Base-by-base conservation (phyloP, 306 rosid genomes). In the Sophora flavescens region DNA sequence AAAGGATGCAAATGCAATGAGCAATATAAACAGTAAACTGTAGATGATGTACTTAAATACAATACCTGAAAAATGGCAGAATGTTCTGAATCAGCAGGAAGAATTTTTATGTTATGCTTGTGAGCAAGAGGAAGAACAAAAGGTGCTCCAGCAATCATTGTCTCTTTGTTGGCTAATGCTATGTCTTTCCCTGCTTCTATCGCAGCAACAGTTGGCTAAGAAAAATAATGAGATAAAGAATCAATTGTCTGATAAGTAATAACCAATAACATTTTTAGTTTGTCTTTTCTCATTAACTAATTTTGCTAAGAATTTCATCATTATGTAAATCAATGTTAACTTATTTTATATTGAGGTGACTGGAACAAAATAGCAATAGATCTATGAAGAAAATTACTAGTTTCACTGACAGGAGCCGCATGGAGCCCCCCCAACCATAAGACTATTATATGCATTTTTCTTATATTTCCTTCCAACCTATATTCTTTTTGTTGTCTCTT, bases 51-150 rank as follows among this genome's bases (percentile, higher is more conserved):
- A 8, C 35, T 80, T 48, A 11, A 11, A 62, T 22, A 22, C 22
- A 22, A 47, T 83, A 91, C 98, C 97, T 94, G 98, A 81, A 94
- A 94, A 80, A 94, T 94, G 12, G 98, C 98, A 60, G 98, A 94
- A 84, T 94, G 98, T 80, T 94, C 98, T 48, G 98, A 94, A 90
- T 94, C 98, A 33, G 98, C 98, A 15, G 98, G 98, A 81, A 94
- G 97, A 75, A 94, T 91, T 70, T 93, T 94, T 8, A 94, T 88
- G 45, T 91, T 88, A 63, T 94, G 96, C 81, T 94, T 91, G 74
- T 82, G 90, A 13, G 98, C 98, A 73, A 94, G 97, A 78, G 98
- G 98, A 75, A 94, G 97, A 81, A 94, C 88, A 75, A 94, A 94
- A 68, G 98, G 91, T 58, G 91, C 98, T 59, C 98, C 98, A 61